Percentiles rank a stretch among this genome's conserved stretches.
Conservation (phyloP, 2,329 filamentous ascomycete species). For the Trichoderma polysporum region DNA sequence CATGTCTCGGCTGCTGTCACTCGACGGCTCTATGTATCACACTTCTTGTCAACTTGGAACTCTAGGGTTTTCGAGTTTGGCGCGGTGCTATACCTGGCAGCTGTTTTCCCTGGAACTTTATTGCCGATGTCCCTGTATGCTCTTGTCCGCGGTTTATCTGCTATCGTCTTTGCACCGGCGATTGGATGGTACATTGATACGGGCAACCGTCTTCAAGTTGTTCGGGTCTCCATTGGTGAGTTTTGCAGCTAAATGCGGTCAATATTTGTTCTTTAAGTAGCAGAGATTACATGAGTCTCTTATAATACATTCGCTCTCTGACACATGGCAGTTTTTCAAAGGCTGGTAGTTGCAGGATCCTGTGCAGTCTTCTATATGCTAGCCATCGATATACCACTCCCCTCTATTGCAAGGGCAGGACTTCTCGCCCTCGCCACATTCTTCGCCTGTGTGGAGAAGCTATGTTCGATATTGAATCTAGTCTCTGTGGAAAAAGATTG, state of each 20-base stretch:
- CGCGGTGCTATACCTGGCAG: constrained; percentile 57
- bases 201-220: constrained; percentile 48
- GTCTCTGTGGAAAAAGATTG: constrained; percentile 72
- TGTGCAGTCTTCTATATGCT: constrained; percentile 46
- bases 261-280: neutral
- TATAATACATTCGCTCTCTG: neutral
- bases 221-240: constrained; percentile 50
- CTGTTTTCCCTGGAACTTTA: constrained; percentile 58
- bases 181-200: constrained; percentile 61
- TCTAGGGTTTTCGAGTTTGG: constrained; percentile 64
- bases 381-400: neutral
- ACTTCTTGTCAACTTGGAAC: constrained; percentile 64
- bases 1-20: constrained; percentile 10
- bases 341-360: constrained; percentile 46
- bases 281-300: neutral
- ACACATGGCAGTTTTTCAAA: constrained; percentile 34
- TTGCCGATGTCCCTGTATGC: constrained; percentile 70
- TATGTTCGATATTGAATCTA: constrained; percentile 62
- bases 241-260: neutral
- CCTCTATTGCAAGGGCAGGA: neutral
- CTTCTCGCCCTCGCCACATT: constrained; percentile 26
- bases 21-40: constrained; percentile 54
- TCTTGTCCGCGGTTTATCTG: constrained; percentile 56
- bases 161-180: constrained; percentile 57
- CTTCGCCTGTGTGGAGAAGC: constrained; percentile 68